Evolutionary conservation across 1,284 basidiomycete species (phyloP), one percentile per base, ranked within the genome.

Genomic region (Microbotryum violaceum): DNA sequence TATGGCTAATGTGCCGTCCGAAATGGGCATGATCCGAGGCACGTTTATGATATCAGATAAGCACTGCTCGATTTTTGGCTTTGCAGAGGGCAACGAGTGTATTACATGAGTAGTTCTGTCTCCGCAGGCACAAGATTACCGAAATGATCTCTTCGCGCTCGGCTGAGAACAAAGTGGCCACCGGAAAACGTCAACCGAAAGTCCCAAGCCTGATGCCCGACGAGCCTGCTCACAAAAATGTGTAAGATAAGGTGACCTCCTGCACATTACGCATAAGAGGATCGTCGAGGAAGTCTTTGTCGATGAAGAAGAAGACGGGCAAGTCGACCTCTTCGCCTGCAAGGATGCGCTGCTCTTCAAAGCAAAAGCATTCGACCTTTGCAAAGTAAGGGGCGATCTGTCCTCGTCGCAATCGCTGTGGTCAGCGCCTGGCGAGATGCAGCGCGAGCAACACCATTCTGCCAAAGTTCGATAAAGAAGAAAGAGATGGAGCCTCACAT

Each of bases 341-440:
- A 25, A 97, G 79, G 21, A 99, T 82, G 71, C 87, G 89, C 77
- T 99, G 96, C 75, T 98, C 96, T 76, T 99, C 96, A 71, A 98
- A 98, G 77, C 96, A 99, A 80, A 99, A 99, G 71, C 96, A 99
- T 76, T 99, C 96, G 9, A 98, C 92, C 79, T 99, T 99, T 61
- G 93, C 91, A 74, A 99, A 99, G 76, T 97, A 98, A 0, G 94
- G 92, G 7, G 96, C 96, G 70, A 97, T 84, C 91, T 97, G 73
- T 8, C 27, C 10, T 12, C 37, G 31, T 2, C 52, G 58, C 57
- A 57, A 44, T 8, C 6, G 16, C 20, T n/a, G n/a, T 29, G 10
- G 51, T 58, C 53, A 58, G 56, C 1, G 48, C 25, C 49, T 18
- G 12, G 46, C 37, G 27, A 48, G 6, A 20, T 6, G 23, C 37